Evolutionary conservation across 1,284 basidiomycete genomes (phyloP).

Genomic region (Agaricales sp.): DNA sequence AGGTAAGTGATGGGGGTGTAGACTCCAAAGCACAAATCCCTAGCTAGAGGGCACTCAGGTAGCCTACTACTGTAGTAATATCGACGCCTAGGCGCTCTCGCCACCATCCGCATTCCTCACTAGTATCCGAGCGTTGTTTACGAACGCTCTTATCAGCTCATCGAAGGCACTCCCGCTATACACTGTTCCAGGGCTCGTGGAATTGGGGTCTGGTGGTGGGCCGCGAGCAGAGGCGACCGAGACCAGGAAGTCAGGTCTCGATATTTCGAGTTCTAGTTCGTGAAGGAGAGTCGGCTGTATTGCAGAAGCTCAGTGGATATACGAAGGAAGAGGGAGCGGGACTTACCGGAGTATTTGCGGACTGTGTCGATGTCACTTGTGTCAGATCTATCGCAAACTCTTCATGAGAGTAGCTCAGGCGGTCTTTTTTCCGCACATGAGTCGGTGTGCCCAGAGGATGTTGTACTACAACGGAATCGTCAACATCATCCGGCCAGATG

Average conservation of each 20-base stretch:
- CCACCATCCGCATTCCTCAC: constrained; percentile 48
- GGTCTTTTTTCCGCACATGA: constrained; percentile 73
- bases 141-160: constrained; percentile 73
- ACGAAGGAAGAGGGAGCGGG: constrained; percentile 3
- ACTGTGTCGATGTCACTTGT: too few relatives aligned
- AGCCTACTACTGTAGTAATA: too few relatives aligned
- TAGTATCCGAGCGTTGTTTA: constrained; percentile 69
- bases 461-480: constrained; percentile 27
- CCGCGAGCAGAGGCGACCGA: constrained; percentile 47
- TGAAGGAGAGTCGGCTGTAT: constrained; percentile 52
- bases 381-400: constrained; percentile 91
- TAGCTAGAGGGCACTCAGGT: too few relatives aligned
- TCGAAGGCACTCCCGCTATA: constrained; percentile 71
- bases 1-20: too few relatives aligned
- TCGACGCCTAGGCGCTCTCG: constrained; percentile 18
- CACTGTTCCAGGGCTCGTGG: too few relatives aligned
- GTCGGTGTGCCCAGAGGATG: constrained; percentile 51
- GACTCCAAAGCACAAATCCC: too few relatives aligned
- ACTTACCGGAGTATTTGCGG: constrained; percentile 42
- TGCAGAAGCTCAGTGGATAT: constrained; percentile 4
- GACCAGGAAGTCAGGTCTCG: constrained; percentile 49
- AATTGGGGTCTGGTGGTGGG: constrained; percentile 47
- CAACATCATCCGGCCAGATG: constrained; percentile 6
- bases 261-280: constrained; percentile 66
- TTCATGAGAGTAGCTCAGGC: constrained; percentile 89